Percentiles rank a stretch among this genome's conserved stretches.
Evolutionary conservation across 768 basidiomycete species (phyloP).

Genomic region (Daedalea quercina): DNA sequence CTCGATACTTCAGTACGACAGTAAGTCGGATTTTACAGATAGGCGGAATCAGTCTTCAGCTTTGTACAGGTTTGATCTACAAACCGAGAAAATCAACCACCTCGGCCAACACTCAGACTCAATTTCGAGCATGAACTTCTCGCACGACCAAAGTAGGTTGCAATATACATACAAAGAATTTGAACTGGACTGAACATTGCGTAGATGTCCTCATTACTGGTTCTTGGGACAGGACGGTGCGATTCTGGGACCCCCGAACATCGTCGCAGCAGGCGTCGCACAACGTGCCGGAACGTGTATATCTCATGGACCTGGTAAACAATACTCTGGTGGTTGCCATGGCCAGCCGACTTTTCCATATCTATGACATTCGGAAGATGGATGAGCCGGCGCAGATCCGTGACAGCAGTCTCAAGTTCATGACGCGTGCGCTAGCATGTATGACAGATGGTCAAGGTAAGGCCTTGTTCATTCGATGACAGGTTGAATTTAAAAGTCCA

Average conservation of each 20-base stretch:
- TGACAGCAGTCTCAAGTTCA: conserved; percentile 92
- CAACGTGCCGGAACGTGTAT: conserved; percentile 76
- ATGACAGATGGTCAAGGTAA: conserved; percentile 90
- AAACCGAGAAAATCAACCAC: conserved; percentile 61
- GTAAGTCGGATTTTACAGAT: conserved; percentile 38
- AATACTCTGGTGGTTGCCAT: conserved; percentile 86
- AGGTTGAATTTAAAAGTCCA: neutral
- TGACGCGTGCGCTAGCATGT: conserved; percentile 86
- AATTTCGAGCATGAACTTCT: conserved; percentile 72
- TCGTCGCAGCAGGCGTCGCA: conserved; percentile 52
- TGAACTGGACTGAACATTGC: neutral
- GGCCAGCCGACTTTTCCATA: conserved; percentile 85
- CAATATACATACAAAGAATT: neutral
- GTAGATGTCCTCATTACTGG: conserved; percentile 74
- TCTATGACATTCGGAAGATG: conserved; percentile 84
- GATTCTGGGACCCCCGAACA: conserved; percentile 80
- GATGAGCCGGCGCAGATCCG: conserved; percentile 66
- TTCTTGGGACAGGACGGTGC: conserved; percentile 88
- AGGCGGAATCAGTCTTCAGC: neutral
- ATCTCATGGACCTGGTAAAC: conserved; percentile 73
- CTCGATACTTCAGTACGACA: conserved; percentile 78
- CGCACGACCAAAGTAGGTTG: conserved; percentile 53
- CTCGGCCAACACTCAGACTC: conserved; percentile 80
- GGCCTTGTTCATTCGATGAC: conserved; percentile 6
- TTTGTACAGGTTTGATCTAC: conserved; percentile 61